Evolutionary conservation across 2,329 filamentous ascomycete genomes (phyloP).

Genomic region (Camillea tinctor): DNA sequence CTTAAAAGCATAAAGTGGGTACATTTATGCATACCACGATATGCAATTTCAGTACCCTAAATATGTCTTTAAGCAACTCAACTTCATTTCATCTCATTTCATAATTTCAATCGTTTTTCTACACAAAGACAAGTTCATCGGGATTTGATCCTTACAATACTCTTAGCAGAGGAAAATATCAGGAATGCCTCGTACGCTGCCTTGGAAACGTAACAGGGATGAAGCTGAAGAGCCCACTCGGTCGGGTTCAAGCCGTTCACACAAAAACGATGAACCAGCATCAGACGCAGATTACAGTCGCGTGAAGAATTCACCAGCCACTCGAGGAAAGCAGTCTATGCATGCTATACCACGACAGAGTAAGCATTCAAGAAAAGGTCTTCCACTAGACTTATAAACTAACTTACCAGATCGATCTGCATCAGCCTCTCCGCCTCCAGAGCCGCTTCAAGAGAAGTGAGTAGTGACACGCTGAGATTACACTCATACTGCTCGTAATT

Average conservation of each 20-base stretch:
- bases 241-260: constrained; percentile 16
- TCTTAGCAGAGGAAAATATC: neutral
- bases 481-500: constrained; percentile 4
- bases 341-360: constrained; percentile 9
- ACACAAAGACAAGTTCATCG: neutral
- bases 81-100: too few species aligned
- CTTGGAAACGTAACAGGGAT: constrained; percentile 43
- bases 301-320: constrained; percentile 8
- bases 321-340: constrained; percentile 2
- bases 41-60: too few species aligned
- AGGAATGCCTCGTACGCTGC: constrained; percentile 50
- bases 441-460: constrained; percentile 47
- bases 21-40: too few species aligned
- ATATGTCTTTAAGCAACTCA: too few species aligned
- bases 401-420: constrained; percentile 34
- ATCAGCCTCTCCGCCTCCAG: constrained; percentile 53
- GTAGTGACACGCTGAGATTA: constrained; percentile 3
- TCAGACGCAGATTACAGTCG: constrained; percentile 7
- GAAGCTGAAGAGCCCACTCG: constrained; percentile 8
- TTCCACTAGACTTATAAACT: neutral
- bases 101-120: neutral
- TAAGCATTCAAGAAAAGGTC: constrained; percentile 5
- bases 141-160: neutral
- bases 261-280: constrained; percentile 9
- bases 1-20: too few species aligned